Evolutionary conservation across 2,329 filamentous ascomycete genomes (phyloP).

Genomic region (Ophiocordyceps camponoti-saundersi): DNA sequence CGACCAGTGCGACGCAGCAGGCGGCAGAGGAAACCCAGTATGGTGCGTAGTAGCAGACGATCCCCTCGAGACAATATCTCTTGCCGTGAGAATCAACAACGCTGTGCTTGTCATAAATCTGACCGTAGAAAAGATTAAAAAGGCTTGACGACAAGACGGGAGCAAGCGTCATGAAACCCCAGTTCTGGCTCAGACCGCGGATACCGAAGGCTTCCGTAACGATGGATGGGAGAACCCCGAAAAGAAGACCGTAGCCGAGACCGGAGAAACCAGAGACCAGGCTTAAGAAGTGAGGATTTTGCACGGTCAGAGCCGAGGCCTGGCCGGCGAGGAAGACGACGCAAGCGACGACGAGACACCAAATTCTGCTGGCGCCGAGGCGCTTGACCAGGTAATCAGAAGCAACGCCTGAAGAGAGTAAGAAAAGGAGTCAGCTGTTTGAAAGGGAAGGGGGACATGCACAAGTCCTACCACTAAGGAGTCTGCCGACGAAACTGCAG

Average conservation of each 20-base stretch:
- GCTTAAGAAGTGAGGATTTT: slow-evolving; percentile 60
- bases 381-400: slow-evolving; percentile 80
- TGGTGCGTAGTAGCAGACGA: slow-evolving; percentile 64
- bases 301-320: slow-evolving; percentile 54
- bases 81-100: slow-evolving; percentile 50
- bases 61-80: slow-evolving; percentile 57
- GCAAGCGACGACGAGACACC: slow-evolving; percentile 72
- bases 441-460: too few relatives aligned
- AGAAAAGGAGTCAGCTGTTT: background rate
- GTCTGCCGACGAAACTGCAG: slow-evolving; percentile 67
- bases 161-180: slow-evolving; percentile 85
- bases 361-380: slow-evolving; percentile 66
- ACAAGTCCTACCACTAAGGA: slow-evolving; percentile 50
- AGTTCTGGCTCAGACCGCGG: slow-evolving; percentile 78
- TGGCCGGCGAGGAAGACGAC: slow-evolving; percentile 67
- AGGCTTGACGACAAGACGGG: slow-evolving; percentile 78
- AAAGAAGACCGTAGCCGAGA: slow-evolving; percentile 80
- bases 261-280: slow-evolving; percentile 73
- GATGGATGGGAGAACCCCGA: slow-evolving; percentile 84
- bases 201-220: slow-evolving; percentile 85
- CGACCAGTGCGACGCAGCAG: slow-evolving; percentile 48
- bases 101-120: slow-evolving; percentile 68
- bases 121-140: slow-evolving; percentile 84
- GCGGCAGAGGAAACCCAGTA: slow-evolving; percentile 65
- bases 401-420: slow-evolving; percentile 45